Evolutionary conservation across 139 green algal genomes (phyloP).

Genomic region (Zygnema circumcarinatum): DNA sequence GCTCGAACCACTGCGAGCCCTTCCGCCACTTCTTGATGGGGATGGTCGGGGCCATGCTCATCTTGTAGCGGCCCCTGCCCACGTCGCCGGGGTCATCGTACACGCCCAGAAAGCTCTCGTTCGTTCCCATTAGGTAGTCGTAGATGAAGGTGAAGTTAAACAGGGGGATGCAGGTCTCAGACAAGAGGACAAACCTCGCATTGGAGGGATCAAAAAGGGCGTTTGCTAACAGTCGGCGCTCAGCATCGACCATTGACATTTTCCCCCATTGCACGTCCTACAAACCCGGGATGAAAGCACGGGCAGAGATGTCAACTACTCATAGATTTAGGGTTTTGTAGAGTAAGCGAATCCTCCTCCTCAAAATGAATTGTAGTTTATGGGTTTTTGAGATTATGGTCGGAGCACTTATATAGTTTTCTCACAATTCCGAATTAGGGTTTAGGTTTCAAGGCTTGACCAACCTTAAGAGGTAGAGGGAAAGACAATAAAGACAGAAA

Average conservation of each 20-base stretch:
- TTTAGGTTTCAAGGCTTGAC: no score
- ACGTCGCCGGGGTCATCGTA: conserved; percentile 8
- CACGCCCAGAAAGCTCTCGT: conserved; percentile 19
- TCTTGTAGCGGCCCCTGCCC: conserved; percentile 17
- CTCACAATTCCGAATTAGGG: no score
- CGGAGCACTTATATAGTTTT: background rate
- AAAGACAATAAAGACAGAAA: background rate
- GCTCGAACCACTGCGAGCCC: conserved; percentile 42
- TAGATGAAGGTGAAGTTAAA: conserved; percentile 49
- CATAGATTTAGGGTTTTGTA: background rate
- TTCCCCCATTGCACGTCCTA: conserved; percentile 54
- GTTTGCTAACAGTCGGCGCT: conserved; percentile 46
- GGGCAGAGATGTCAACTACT: background rate
- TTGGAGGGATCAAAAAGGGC: conserved; percentile 57
- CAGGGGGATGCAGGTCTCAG: conserved; percentile 52
- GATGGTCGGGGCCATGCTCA: conserved; percentile 21
- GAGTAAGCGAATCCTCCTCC: background rate
- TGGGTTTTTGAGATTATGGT: no score
- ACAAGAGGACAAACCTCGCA: conserved; percentile 53
- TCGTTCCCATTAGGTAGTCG: conserved; percentile 36
- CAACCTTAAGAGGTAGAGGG: no score
- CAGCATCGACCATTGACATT: conserved; percentile 54
- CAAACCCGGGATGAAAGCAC: background rate
- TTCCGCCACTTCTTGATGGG: conserved; percentile 28
- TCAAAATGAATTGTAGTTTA: no score